Evolutionary conservation across 352 stramenopile species (phyloP).

Genomic region (Elongisporangium undulatum): DNA sequence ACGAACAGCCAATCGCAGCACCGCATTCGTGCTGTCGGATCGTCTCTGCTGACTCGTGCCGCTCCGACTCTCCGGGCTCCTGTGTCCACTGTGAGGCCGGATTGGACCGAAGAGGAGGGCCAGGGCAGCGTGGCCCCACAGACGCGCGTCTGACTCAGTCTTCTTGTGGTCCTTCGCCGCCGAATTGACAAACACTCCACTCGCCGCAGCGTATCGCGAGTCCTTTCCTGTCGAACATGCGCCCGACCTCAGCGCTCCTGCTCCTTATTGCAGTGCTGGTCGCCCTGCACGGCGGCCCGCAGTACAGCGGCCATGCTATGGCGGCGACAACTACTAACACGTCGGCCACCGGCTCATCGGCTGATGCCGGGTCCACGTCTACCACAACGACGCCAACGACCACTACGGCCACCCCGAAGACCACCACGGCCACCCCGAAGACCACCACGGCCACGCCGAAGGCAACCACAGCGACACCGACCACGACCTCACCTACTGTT

Average conservation of each 20-base stretch:
- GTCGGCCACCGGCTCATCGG: conserved; percentile 12
- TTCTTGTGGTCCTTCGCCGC: neutral
- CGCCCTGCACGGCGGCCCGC: conserved; percentile 3
- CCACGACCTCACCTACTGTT: conserved; percentile 3
- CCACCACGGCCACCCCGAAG: conserved; percentile 15
- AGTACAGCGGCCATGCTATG: conserved; percentile 9
- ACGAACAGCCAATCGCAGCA: neutral
- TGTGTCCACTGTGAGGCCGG: neutral
- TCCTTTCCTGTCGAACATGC: conserved; percentile 14
- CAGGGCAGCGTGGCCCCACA: neutral
- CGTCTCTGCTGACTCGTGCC: neutral
- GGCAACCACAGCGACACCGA: conserved; percentile 12
- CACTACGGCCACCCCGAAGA: conserved; percentile 11
- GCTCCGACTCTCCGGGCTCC: neutral
- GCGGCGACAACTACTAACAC: conserved; percentile 17
- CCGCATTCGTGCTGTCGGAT: neutral
- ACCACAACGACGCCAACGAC: conserved; percentile 9
- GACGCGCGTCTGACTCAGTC: neutral
- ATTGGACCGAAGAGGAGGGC: neutral
- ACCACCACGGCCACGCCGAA: conserved; percentile 11
- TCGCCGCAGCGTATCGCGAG: conserved; percentile 13
- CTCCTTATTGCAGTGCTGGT: conserved; percentile 12
- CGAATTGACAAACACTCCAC: neutral
- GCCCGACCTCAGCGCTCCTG: conserved; percentile 17
- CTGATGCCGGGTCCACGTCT: conserved; percentile 12